These are phyloP conservation scores for Prunus campanulata DNA, from an alignment of 306 rosid genomes.

Conservation along the genomic window DNA sequence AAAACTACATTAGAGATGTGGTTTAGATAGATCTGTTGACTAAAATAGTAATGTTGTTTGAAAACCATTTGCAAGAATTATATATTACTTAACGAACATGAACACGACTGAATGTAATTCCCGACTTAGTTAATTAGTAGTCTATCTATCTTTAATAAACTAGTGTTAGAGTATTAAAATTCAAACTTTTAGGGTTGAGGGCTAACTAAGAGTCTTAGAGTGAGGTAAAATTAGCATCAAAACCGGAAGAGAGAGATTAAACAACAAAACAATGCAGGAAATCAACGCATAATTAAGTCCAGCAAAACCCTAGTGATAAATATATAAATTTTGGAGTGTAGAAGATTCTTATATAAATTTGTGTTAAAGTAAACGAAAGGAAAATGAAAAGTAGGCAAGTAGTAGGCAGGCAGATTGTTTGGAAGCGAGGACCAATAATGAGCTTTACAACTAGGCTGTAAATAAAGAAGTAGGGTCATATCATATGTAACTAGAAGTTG, in stretches of 20 bases:
- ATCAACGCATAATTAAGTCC: neutral
- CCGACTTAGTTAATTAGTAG: too few relatives aligned
- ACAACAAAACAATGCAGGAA: neutral
- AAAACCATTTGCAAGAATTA: too few relatives aligned
- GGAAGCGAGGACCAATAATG: constrained; percentile 19
- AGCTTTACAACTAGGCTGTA: constrained; percentile 25
- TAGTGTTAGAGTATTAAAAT: neutral
- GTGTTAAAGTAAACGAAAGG: neutral
- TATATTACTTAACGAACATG: too few relatives aligned
- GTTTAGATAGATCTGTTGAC: too few relatives aligned
- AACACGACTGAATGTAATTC: too few relatives aligned
- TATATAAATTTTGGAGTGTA: neutral
- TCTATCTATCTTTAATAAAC: too few relatives aligned
- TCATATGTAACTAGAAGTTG: constrained; percentile 23
- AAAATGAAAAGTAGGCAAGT: constrained; percentile 18
- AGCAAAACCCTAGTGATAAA: neutral
- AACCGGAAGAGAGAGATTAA: neutral
- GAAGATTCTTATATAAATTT: constrained; percentile 5
- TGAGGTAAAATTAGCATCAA: neutral
- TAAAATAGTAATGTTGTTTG: too few relatives aligned
- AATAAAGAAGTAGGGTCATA: neutral
- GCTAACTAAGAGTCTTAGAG: too few relatives aligned
- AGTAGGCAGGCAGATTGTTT: neutral
- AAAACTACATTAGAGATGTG: too few relatives aligned
- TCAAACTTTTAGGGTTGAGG: neutral